Percentiles rank a stretch among this genome's conserved stretches.
Evolutionary conservation across 495 filamentous ascomycete genomes (phyloP).

Genomic region (Echria macrotheca): DNA sequence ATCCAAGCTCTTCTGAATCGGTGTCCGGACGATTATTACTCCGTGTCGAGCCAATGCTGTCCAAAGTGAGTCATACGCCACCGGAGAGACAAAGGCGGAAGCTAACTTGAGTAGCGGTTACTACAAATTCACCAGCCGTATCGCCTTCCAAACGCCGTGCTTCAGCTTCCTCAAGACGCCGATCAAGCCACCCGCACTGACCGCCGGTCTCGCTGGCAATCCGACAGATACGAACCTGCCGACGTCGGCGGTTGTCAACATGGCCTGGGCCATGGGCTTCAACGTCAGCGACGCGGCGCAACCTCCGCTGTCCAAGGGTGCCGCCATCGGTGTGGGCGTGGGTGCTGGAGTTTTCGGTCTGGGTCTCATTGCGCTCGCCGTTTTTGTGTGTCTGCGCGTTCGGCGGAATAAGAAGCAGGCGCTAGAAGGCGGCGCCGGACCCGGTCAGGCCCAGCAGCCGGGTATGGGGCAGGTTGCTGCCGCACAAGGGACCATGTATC

Average conservation of each 20-base stretch:
- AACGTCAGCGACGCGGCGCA: conserved; percentile 3
- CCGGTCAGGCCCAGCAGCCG: neutral
- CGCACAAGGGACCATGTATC: too few species aligned
- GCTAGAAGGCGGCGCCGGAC: neutral
- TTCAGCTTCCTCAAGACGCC: conserved; percentile 17
- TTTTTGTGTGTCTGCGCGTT: conserved; percentile 6
- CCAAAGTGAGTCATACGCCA: conserved; percentile 14
- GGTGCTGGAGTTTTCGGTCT: conserved; percentile 10
- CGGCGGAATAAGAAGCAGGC: conserved; percentile 10
- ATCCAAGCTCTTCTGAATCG: conserved; percentile 1
- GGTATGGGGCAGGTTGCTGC: neutral
- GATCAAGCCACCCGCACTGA: conserved; percentile 17
- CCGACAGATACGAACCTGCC: conserved; percentile 17
- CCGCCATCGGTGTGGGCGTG: conserved; percentile 18
- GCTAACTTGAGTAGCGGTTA: conserved; percentile 14
- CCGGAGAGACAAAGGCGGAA: neutral
- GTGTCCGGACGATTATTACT: conserved; percentile 25
- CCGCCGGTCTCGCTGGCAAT: conserved; percentile 12
- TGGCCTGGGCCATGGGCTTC: conserved; percentile 23
- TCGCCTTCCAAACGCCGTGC: conserved; percentile 24
- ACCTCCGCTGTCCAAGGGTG: conserved; percentile 13
- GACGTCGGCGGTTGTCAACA: conserved; percentile 22
- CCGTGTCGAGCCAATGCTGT: conserved; percentile 22
- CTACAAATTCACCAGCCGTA: conserved; percentile 20
- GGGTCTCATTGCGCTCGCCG: neutral